These are phyloP conservation scores for Nakaseomyces uthaithaninus DNA, from an alignment of 1,139 yeast genomes.

Conservation along the genomic window DNA sequence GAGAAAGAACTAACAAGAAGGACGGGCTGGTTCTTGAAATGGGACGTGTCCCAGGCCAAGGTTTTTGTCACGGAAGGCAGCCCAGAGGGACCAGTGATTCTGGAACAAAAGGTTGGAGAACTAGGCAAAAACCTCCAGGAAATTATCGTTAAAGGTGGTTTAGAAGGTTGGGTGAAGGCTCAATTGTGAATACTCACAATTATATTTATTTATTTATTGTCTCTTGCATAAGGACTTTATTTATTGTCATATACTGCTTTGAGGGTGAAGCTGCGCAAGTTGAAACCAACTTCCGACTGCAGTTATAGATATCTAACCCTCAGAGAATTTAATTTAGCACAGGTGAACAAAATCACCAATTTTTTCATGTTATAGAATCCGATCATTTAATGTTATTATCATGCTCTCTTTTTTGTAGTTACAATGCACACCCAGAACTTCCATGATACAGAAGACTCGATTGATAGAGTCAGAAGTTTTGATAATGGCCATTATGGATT, in stretches of 20 bases:
- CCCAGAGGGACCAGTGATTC: conserved; percentile 46
- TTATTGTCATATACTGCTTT: no score
- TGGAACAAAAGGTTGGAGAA: conserved; percentile 88
- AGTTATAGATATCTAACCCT: no score
- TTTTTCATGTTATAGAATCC: no score
- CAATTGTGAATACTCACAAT: conserved; percentile 39
- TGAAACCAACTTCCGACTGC: neutral
- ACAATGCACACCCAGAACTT: no score
- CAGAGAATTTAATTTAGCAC: no score
- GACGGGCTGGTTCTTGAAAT: conserved; percentile 85
- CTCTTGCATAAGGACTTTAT: neutral
- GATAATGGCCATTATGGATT: no score
- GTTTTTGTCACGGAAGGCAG: conserved; percentile 66
- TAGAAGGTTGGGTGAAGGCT: conserved; percentile 95
- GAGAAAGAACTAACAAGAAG: conserved; percentile 72
- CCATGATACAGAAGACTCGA: no score
- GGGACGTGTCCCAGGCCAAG: conserved; percentile 84
- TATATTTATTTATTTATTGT: neutral
- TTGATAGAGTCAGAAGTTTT: no score
- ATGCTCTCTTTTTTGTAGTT: no score
- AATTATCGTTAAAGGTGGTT: conserved; percentile 92
- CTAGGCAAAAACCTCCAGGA: conserved; percentile 93
- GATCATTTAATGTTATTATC: no score
- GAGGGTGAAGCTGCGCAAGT: no score
- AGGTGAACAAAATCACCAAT: no score